Base-by-base conservation (phyloP, 163 green algal genomes). In the Chlamydomonas reinhardtii region DNA sequence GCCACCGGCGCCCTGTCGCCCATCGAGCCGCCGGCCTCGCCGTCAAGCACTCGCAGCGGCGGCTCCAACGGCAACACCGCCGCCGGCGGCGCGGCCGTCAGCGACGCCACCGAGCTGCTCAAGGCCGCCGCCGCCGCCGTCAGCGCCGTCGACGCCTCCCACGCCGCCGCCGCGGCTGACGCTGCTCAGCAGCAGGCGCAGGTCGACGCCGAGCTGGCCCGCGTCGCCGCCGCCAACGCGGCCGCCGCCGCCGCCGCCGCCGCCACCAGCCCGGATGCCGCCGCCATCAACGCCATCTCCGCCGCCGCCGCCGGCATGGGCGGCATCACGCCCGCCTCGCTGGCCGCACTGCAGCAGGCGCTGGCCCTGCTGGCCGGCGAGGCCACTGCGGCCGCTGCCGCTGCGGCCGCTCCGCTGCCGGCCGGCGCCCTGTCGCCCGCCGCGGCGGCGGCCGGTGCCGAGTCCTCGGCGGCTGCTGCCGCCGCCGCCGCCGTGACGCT, bases 281-380 rank as follows among this genome's bases (percentile, higher is more conserved):
- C 27, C 27, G 35, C 37, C 61, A 35, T 37, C 12, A 64, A 34
- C 64, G 59, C 34, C 56, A 61, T 19, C 48, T 11, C 34, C 2
- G 16, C 25, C 0, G 65, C 59, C 39, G 37, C 74, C 12, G n/a
- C 39, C 17, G 48, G 24, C 48, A 29, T 56, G 15, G 74, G n/a
- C 56, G 54, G 43, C n/a, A 29, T 66, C 31, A 54, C 37, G 17
- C 20, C n/a, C 20, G 22, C 76, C 35, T 76, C 77, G 8, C 24
- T 86, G 12, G 35, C 70, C 4, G 69, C 54, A 4, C 56, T 79
- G 32, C 80, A 86, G 70, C 69, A 86, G 80, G 69, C 70, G 8
- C 56, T 86, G 25, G 80, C 80, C 17, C 56, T 79, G 35, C 56
- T 86, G 25, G 69, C 80, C 0, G 79, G 34, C 2, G 68, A 77